Percentiles rank a stretch among this genome's conserved stretches.
Conservation (phyloP, 352 stramenopile species). For the Phytophthora pisi region DNA sequence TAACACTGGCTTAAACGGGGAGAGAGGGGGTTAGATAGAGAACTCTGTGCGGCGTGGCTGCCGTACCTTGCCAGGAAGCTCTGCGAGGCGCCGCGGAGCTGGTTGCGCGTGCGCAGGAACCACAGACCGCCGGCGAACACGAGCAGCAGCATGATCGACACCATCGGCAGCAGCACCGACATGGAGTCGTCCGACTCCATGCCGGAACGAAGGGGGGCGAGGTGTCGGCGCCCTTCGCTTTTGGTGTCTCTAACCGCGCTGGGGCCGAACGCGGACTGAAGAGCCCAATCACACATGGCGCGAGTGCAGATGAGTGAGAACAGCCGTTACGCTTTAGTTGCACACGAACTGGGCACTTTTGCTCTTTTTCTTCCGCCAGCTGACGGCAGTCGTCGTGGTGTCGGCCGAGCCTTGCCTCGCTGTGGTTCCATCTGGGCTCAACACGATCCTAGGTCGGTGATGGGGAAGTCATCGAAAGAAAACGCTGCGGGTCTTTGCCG, state of each 20-base stretch:
- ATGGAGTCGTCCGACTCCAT: constrained; percentile 49
- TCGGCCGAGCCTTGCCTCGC: constrained; percentile 5
- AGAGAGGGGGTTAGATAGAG: background rate
- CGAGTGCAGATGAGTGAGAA: constrained; percentile 1
- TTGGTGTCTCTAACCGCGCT: background rate
- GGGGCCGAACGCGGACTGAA: constrained; percentile 16
- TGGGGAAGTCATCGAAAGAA: background rate
- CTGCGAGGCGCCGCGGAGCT: constrained; percentile 39
- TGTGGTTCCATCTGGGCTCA: constrained; percentile 18
- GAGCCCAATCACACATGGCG: constrained; percentile 8
- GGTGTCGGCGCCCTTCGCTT: constrained; percentile 5
- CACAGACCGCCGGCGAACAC: constrained; percentile 70
- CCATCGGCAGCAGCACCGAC: constrained; percentile 73
- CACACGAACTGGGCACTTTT: constrained; percentile 9
- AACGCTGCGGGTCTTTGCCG: background rate
- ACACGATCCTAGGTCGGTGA: constrained; percentile 1
- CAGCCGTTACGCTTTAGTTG: constrained; percentile 17
- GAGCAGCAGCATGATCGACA: constrained; percentile 70
- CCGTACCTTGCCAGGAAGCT: constrained; percentile 55
- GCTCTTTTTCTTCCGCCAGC: constrained; percentile 24
- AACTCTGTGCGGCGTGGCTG: background rate
- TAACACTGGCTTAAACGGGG: background rate
- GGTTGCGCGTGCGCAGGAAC: constrained; percentile 60
- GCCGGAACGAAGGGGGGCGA: background rate
- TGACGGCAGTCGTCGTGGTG: constrained; percentile 4